phyloP scores from a whole-genome alignment of 352 stramenopile genomes.

The Albugo laibachii region DNA sequence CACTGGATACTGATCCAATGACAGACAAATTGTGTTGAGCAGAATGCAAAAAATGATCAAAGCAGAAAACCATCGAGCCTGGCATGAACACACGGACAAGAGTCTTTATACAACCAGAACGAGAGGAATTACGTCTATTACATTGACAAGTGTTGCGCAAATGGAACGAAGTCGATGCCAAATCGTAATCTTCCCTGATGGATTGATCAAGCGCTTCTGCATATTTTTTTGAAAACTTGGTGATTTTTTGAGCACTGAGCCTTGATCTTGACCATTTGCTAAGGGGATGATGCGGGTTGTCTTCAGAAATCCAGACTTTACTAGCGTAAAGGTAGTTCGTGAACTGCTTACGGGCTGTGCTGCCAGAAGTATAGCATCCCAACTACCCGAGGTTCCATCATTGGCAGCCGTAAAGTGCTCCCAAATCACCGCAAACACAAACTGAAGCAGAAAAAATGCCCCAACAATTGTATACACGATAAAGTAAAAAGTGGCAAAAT shows the following conservation, averaged over 20 bases:
- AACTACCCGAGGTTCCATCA: slow-evolving; percentile 17
- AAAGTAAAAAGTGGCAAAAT: slow-evolving; percentile 43
- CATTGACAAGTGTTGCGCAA: slow-evolving; percentile 10
- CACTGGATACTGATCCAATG: slow-evolving; percentile 27
- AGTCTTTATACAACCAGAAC: too few relatives aligned
- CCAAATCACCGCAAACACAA: slow-evolving; percentile 70
- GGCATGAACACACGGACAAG: neutral
- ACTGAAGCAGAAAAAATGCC: slow-evolving; percentile 67
- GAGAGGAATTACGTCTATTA: slow-evolving; percentile 1
- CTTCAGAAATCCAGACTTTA: too few relatives aligned
- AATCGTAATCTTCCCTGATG: too few relatives aligned
- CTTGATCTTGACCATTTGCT: too few relatives aligned
- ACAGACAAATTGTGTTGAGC: slow-evolving; percentile 35
- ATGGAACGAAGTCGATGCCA: slow-evolving; percentile 5
- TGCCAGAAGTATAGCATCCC: slow-evolving; percentile 11
- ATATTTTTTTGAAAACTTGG: too few relatives aligned
- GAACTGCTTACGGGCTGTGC: slow-evolving; percentile 7
- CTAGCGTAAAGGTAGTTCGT: neutral
- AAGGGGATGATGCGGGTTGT: too few relatives aligned
- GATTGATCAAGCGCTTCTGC: too few relatives aligned
- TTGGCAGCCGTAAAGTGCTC: slow-evolving; percentile 23
- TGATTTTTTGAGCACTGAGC: too few relatives aligned
- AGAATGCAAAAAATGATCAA: slow-evolving; percentile 32
- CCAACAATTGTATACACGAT: slow-evolving; percentile 58
- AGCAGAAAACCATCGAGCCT: slow-evolving; percentile 14